Conservation (phyloP, 2,329 filamentous ascomycete species). For the Cladophialophora bantiana region DNA sequence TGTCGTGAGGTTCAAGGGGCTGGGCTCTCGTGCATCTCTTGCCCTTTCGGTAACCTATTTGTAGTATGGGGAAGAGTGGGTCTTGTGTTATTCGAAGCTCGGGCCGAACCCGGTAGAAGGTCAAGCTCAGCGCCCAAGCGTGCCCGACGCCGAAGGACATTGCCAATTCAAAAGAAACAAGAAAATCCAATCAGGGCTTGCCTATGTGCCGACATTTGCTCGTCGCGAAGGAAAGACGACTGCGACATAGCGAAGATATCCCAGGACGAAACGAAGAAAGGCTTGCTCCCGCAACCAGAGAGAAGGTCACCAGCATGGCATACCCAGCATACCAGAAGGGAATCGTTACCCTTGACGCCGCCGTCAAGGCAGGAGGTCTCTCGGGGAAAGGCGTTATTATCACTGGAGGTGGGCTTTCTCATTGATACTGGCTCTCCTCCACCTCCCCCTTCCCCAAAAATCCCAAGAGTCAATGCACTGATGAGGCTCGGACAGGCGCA, state of each 20-base stretch:
- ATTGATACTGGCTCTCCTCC: background rate
- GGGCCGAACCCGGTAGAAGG: background rate
- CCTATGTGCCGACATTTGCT: background rate
- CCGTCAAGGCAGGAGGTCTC: background rate
- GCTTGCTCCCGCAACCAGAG: background rate
- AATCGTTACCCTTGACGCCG: background rate
- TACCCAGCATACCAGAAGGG: conserved; percentile 1
- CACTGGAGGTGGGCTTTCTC: conserved; percentile 38
- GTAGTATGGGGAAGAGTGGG: background rate
- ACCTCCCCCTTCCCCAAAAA: no score
- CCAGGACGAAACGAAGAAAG: background rate
- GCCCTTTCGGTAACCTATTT: background rate
- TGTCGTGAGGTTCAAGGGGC: background rate
- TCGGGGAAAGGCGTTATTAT: conserved; percentile 44
- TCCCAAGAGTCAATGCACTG: background rate
- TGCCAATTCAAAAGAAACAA: background rate
- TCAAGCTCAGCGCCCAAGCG: background rate
- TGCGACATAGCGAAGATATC: background rate
- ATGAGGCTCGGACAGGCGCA: conserved; percentile 34
- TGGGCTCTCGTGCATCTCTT: background rate
- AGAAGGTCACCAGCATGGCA: background rate
- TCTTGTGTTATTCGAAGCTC: background rate
- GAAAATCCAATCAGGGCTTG: background rate
- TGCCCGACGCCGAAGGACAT: background rate
- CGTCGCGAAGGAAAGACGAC: background rate